A percentile compares a stretch with the other conserved stretches of the same genome.
These are phyloP conservation scores for Hortiboletus campestris DNA, from an alignment of 768 basidiomycete species.

Conservation along the genomic window DNA sequence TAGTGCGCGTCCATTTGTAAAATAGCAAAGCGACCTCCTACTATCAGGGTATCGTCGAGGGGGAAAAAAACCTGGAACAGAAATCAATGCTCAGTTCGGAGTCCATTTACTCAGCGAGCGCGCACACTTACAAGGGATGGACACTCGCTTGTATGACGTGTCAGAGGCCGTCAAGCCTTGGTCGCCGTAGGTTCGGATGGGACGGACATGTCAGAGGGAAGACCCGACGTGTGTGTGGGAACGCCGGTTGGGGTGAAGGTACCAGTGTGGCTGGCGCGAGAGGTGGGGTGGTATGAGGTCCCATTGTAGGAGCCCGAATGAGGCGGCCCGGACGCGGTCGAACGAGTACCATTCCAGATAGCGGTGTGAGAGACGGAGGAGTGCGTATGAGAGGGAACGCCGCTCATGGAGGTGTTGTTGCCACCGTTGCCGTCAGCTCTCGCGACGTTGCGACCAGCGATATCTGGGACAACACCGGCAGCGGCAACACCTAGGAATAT, in stretches of 20 bases:
- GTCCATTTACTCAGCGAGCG: neutral
- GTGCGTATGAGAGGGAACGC: neutral
- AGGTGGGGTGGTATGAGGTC: neutral
- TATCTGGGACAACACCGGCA: slow-evolving; percentile 3
- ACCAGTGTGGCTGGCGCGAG: too few species aligned
- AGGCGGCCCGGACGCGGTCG: neutral
- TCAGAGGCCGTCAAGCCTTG: neutral
- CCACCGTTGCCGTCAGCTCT: neutral
- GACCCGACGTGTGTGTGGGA: neutral
- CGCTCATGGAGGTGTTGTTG: neutral
- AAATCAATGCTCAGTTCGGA: neutral
- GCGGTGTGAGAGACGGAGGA: neutral
- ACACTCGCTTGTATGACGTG: neutral
- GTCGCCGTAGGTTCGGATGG: too few species aligned
- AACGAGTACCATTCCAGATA: neutral
- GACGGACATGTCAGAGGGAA: neutral
- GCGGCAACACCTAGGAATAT: slow-evolving; percentile 1
- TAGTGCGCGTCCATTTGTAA: neutral
- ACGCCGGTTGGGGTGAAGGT: too few species aligned
- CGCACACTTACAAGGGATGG: too few species aligned
- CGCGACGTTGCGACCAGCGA: neutral
- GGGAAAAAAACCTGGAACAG: too few species aligned
- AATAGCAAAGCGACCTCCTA: neutral
- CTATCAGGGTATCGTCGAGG: neutral
- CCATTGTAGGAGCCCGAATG: neutral